Percentiles rank a stretch among this genome's conserved stretches.
Conservation (phyloP, 2,329 filamentous ascomycete genomes). For the Trichoderma pleuroti region DNA sequence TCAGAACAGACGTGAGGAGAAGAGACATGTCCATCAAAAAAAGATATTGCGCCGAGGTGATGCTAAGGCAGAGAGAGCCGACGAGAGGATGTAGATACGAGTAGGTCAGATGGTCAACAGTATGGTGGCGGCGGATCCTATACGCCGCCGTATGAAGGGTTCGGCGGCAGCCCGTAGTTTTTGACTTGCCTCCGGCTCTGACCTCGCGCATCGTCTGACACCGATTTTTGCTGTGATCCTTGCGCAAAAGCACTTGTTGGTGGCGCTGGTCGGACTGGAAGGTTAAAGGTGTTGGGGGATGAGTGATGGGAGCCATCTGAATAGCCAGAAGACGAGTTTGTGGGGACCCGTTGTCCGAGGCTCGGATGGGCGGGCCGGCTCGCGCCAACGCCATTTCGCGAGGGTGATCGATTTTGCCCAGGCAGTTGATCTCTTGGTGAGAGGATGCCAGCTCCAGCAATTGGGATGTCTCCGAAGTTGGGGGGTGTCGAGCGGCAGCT, state of each 20-base stretch:
- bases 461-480: constrained; percentile 71
- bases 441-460: constrained; percentile 54
- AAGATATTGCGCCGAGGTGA: constrained; percentile 32
- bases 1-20: neutral
- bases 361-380: constrained; percentile 49
- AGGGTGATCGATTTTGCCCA: constrained; percentile 50
- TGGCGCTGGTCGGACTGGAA: constrained; percentile 63
- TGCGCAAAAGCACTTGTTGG: constrained; percentile 53
- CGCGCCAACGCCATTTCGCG: constrained; percentile 46
- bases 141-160: constrained; percentile 37
- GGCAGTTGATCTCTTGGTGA: constrained; percentile 50
- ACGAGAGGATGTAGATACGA: neutral
- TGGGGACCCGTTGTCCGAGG: constrained; percentile 50
- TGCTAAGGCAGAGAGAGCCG: constrained; percentile 30
- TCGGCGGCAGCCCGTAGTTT: constrained; percentile 45
- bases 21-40: constrained; percentile 21
- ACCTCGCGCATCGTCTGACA: constrained; percentile 50
- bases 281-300: constrained; percentile 53
- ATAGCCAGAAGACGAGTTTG: constrained; percentile 46
- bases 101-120: neutral
- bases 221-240: constrained; percentile 57
- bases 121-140: constrained; percentile 21
- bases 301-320: constrained; percentile 38
- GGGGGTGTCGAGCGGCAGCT: constrained; percentile 54
- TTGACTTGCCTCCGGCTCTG: constrained; percentile 53